Conservation (phyloP, 2,329 filamentous ascomycete genomes). For the Fusarium armeniacum region DNA sequence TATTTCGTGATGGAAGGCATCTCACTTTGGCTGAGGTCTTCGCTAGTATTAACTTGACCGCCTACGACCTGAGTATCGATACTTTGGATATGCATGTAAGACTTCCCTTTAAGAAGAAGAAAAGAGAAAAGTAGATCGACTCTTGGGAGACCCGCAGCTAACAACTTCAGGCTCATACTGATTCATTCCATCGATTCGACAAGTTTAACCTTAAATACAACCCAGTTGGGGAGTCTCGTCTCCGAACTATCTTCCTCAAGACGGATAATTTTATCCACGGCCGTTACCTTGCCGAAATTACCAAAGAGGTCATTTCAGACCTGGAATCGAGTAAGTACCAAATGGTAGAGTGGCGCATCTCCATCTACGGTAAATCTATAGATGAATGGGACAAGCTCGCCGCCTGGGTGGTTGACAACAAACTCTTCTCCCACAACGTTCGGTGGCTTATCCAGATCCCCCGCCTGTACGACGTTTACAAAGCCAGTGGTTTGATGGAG, state of each 20-base stretch:
- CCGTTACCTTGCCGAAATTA: constrained; percentile 96
- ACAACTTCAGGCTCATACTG: constrained; percentile 81
- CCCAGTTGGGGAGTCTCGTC: constrained; percentile 91
- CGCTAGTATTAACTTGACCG: constrained; percentile 95
- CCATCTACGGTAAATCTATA: constrained; percentile 91
- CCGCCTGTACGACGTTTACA: constrained; percentile 95
- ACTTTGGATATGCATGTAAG: constrained; percentile 97
- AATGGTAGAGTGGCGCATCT: constrained; percentile 99
- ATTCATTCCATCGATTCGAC: constrained; percentile 98
- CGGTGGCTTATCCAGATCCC: constrained; percentile 97
- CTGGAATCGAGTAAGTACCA: constrained; percentile 99
- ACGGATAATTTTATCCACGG: constrained; percentile 98
- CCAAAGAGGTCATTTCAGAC: constrained; percentile 97
- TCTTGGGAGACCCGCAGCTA: constrained; percentile 9
- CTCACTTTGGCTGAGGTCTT: constrained; percentile 94
- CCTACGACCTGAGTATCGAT: constrained; percentile 97
- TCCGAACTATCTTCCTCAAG: constrained; percentile 98
- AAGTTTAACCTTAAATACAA: constrained; percentile 99
- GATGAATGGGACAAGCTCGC: constrained; percentile 99
- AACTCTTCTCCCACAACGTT: constrained; percentile 96
- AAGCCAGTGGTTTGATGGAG: constrained; percentile 86
- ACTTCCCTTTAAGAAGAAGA: constrained; percentile 37
- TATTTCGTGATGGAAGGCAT: constrained; percentile 92
- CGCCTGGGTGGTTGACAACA: constrained; percentile 97
- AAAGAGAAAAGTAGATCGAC: no score